These are phyloP conservation scores for Sphaerulina populicola DNA, from an alignment of 2,329 filamentous ascomycete genomes.

Conservation along the genomic window DNA sequence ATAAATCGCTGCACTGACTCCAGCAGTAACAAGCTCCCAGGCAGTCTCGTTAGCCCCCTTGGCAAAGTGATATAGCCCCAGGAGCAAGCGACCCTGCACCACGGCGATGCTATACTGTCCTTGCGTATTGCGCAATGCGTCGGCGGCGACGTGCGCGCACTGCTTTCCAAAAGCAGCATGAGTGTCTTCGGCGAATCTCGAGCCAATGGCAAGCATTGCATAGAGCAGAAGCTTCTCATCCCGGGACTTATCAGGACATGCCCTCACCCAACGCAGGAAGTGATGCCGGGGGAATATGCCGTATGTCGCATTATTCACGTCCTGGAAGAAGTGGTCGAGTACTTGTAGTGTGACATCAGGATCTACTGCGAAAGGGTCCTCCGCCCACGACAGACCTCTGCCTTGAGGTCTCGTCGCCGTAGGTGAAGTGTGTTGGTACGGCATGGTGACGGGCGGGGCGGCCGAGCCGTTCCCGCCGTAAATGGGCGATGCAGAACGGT, in stretches of 20 bases:
- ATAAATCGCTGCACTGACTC: slow-evolving; percentile 52
- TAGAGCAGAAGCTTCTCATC: slow-evolving; percentile 54
- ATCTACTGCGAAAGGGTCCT: slow-evolving; percentile 49
- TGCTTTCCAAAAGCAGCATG: slow-evolving; percentile 36
- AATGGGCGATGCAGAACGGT: slow-evolving; percentile 26
- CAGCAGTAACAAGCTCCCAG: slow-evolving; percentile 56
- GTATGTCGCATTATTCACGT: slow-evolving; percentile 48
- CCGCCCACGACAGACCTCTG: slow-evolving; percentile 37
- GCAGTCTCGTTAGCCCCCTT: slow-evolving; percentile 52
- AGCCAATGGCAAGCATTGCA: slow-evolving; percentile 50
- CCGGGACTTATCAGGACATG: slow-evolving; percentile 27
- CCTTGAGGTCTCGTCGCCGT: slow-evolving; percentile 20
- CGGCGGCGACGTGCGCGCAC: slow-evolving; percentile 50
- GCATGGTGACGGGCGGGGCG: background rate
- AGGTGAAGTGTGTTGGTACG: slow-evolving; percentile 22
- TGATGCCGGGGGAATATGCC: slow-evolving; percentile 48
- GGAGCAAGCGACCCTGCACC: slow-evolving; percentile 58
- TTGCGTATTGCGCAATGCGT: slow-evolving; percentile 47
- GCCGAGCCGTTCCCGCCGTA: slow-evolving; percentile 9
- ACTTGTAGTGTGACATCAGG: slow-evolving; percentile 45
- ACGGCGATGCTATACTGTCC: slow-evolving; percentile 53
- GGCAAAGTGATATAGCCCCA: slow-evolving; percentile 59
- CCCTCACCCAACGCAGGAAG: slow-evolving; percentile 52
- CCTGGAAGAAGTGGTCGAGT: slow-evolving; percentile 50
- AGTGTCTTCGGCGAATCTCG: slow-evolving; percentile 47